Conservation (phyloP, 768 basidiomycete species). For the Boletus rufocinnamomeus region DNA sequence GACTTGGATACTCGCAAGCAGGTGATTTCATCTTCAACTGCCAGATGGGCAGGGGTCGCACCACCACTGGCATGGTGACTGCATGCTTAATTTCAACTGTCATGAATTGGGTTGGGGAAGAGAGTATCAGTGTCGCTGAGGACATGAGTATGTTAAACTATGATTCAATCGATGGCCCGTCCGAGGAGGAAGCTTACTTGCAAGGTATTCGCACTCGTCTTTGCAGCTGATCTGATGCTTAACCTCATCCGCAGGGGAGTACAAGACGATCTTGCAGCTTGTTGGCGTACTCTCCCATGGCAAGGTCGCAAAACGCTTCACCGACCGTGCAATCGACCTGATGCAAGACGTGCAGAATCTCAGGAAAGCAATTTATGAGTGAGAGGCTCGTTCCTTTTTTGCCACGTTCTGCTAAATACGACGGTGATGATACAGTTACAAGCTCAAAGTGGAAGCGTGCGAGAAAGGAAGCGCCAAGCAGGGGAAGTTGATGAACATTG, state of each 20-base stretch:
- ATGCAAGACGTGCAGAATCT: conserved; percentile 98
- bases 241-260: conserved; percentile 68
- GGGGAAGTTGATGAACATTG: conserved; percentile 68
- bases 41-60: conserved; percentile 91
- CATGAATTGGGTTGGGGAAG: conserved; percentile 55
- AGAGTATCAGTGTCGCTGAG: conserved; percentile 40
- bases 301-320: conserved; percentile 87
- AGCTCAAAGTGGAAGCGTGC: conserved; percentile 83
- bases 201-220: conserved; percentile 53
- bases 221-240: background rate
- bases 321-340: conserved; percentile 85
- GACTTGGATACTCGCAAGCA: conserved; percentile 52
- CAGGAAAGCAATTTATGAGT: conserved; percentile 94
- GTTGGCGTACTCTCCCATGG: conserved; percentile 91
- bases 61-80: conserved; percentile 95
- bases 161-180: conserved; percentile 77
- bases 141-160: conserved; percentile 47
- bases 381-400: conserved; percentile 32
- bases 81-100: conserved; percentile 84
- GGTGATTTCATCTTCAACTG: conserved; percentile 94
- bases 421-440: conserved; percentile 59
- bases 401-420: conserved; percentile 3
- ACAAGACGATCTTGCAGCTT: conserved; percentile 94
- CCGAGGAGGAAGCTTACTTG: conserved; percentile 86
- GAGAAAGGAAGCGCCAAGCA: conserved; percentile 80